These are phyloP conservation scores for Pichia kluyveri DNA, from an alignment of 805 yeast species.

Conservation along the genomic window DNA sequence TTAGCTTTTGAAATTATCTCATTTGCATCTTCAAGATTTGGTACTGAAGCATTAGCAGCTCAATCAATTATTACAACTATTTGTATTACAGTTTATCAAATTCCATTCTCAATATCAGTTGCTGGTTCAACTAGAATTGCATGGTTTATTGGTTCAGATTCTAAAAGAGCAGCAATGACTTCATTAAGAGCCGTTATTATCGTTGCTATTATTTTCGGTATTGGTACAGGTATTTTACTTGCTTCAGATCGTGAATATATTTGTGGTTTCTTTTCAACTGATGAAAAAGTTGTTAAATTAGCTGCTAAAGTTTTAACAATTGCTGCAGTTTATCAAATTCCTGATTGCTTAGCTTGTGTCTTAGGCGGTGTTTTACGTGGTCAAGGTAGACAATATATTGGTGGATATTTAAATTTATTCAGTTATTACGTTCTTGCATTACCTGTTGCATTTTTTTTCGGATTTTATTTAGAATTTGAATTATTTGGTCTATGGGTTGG, in stretches of 20 bases:
- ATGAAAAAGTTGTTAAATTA: conserved; percentile 43
- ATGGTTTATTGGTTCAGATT: conserved; percentile 38
- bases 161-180: conserved; percentile 28
- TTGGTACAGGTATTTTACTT: conserved; percentile 38
- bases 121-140: conserved; percentile 53
- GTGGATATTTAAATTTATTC: conserved; percentile 47
- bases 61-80: conserved; percentile 39
- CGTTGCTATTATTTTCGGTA: conserved; percentile 29
- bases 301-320: conserved; percentile 49
- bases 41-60: conserved; percentile 44
- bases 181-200: conserved; percentile 30
- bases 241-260: conserved; percentile 34
- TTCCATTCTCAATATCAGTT: conserved; percentile 51
- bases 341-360: conserved; percentile 61
- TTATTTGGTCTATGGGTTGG: conserved; percentile 62
- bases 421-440: conserved; percentile 56
- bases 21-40: conserved; percentile 44
- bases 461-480: conserved; percentile 41
- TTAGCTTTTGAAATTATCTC: conserved; percentile 50
- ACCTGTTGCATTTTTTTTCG: conserved; percentile 47
- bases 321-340: conserved; percentile 60
- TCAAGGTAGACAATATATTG: conserved; percentile 63
- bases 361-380: conserved; percentile 74
- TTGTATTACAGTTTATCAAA: conserved; percentile 41
- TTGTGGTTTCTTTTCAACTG: conserved; percentile 51